Percentiles rank a stretch among this genome's conserved stretches.
Evolutionary conservation across 1,139 yeast species (phyloP).

Genomic region (Insectozyma bohioensis): DNA sequence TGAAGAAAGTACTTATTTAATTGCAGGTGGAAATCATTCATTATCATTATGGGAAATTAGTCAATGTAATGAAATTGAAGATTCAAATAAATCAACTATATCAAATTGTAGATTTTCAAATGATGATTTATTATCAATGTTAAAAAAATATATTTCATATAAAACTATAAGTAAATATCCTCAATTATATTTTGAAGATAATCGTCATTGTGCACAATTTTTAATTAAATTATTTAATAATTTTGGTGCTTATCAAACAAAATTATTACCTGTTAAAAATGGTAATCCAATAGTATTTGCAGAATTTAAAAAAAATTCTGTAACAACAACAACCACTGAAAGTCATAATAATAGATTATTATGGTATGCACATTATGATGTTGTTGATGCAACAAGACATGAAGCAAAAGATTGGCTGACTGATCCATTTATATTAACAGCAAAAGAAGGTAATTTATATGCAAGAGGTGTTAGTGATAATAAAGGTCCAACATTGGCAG

Average conservation of each 20-base stretch:
- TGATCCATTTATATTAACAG: constrained; percentile 73
- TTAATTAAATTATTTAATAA: constrained; percentile 60
- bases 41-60: constrained; percentile 40
- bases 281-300: constrained; percentile 87
- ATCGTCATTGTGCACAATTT: constrained; percentile 83
- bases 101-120: constrained; percentile 28
- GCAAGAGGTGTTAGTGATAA: constrained; percentile 95
- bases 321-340: constrained; percentile 2
- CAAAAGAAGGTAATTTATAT: constrained; percentile 80
- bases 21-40: constrained; percentile 40
- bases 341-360: constrained; percentile 47
- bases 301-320: constrained; percentile 50
- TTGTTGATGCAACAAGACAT: constrained; percentile 55
- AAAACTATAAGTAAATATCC: constrained; percentile 79
- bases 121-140: constrained; percentile 62
- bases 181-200: constrained; percentile 66
- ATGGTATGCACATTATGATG: constrained; percentile 97
- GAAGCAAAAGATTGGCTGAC: constrained; percentile 67
- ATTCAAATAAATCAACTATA: constrained; percentile 13
- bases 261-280: constrained; percentile 67
- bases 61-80: constrained; percentile 16
- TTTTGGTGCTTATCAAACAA: constrained; percentile 71
- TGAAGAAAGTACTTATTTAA: constrained; percentile 25
- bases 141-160: constrained; percentile 62
- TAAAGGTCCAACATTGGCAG: constrained; percentile 91